These are phyloP conservation scores for Pisolithus albus DNA, from an alignment of 768 basidiomycete genomes.

Conservation along the genomic window DNA sequence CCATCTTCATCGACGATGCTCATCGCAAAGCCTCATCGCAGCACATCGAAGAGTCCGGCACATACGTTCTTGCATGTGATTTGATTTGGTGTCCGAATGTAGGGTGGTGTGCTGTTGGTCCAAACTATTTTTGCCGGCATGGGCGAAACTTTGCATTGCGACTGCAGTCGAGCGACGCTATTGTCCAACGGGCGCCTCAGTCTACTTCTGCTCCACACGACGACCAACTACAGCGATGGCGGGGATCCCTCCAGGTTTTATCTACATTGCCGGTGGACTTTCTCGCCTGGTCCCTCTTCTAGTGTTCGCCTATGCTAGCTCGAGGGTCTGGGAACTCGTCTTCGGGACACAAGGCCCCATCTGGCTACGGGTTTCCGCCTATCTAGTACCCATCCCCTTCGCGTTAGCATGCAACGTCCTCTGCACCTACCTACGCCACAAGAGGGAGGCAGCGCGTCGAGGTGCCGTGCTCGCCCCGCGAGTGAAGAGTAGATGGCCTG, in stretches of 20 bases:
- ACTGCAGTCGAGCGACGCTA: no score
- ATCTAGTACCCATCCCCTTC: constrained; percentile 19
- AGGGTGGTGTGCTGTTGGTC: no score
- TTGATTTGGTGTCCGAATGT: no score
- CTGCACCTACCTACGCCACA: constrained; percentile 42
- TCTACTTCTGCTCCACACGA: neutral
- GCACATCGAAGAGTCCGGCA: no score
- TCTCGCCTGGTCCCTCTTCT: constrained; percentile 17
- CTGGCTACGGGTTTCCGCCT: constrained; percentile 15
- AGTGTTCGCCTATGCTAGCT: constrained; percentile 10
- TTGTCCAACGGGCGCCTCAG: no score
- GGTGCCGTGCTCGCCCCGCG: constrained; percentile 22
- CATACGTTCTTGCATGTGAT: no score
- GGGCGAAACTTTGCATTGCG: no score
- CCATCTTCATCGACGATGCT: no score
- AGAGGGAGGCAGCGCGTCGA: constrained; percentile 12
- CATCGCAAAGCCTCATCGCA: no score
- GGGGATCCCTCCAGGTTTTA: constrained; percentile 29
- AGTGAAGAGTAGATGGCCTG: constrained; percentile 30
- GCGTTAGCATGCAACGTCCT: constrained; percentile 16
- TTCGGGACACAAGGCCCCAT: constrained; percentile 5
- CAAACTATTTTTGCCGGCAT: no score
- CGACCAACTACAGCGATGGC: constrained; percentile 8
- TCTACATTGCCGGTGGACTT: constrained; percentile 22
- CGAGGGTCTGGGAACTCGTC: constrained; percentile 7